Evolutionary conservation across 2,329 filamentous ascomycete genomes (phyloP).

Genomic region (Cercospora canescens): DNA sequence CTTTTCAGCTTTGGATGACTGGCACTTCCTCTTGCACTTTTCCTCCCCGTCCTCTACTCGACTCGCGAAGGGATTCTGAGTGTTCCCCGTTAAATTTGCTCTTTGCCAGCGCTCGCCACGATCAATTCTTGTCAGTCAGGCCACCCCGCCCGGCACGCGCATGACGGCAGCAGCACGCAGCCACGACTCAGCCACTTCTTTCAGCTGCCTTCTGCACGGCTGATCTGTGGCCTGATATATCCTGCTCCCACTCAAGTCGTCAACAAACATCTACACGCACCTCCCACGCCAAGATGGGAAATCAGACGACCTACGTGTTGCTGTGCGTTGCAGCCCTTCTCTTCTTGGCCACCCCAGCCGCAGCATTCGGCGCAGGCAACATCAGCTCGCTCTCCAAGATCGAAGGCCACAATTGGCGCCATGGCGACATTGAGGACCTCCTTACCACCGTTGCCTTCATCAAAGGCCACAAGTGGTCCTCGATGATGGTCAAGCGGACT

Average conservation of each 20-base stretch:
- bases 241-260: background rate
- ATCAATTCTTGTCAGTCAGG: background rate
- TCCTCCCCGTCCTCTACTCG: background rate
- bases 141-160: background rate
- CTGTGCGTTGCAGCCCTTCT: constrained; percentile 30
- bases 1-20: background rate
- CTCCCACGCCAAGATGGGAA: constrained; percentile 7
- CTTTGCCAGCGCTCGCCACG: background rate
- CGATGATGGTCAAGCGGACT: constrained; percentile 57
- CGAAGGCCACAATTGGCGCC: constrained; percentile 53
- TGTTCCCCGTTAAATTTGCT: background rate
- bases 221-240: constrained; percentile 6
- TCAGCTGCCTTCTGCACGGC: constrained; percentile 6
- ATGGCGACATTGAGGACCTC: constrained; percentile 56
- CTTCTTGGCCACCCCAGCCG: constrained; percentile 31
- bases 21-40: background rate
- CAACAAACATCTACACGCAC: background rate
- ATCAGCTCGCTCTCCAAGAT: constrained; percentile 44
- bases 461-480: constrained; percentile 50
- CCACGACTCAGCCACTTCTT: constrained; percentile 8
- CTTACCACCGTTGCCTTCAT: constrained; percentile 47
- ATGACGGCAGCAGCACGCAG: constrained; percentile 1
- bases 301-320: constrained; percentile 23
- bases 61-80: background rate
- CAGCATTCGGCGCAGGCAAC: constrained; percentile 51